phyloP scores from a whole-genome alignment of 2,329 filamentous ascomycete species.

The Neofusicoccum parvum region DNA sequence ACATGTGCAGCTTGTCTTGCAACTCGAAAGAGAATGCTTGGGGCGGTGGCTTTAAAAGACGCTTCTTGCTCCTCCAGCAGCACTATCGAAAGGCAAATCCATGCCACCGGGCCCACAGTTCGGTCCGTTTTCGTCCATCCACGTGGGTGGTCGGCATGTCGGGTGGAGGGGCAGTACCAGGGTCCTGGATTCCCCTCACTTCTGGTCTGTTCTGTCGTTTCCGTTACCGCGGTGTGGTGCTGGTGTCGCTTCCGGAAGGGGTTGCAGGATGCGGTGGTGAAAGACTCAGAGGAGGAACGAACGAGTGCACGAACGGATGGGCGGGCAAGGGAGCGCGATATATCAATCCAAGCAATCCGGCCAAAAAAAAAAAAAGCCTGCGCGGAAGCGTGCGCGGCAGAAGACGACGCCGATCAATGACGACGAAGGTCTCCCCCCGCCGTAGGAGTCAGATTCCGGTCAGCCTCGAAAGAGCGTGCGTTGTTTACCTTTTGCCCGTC shows the following conservation, averaged over 20 bases:
- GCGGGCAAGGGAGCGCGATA: too few relatives aligned
- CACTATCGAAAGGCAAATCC: not conserved
- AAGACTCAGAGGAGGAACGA: too few relatives aligned
- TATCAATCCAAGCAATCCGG: too few relatives aligned
- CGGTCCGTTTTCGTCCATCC: not conserved
- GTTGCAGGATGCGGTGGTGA: too few relatives aligned
- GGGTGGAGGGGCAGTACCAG: not conserved
- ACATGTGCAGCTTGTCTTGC: too few relatives aligned
- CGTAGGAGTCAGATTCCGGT: too few relatives aligned
- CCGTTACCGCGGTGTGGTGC: not conserved
- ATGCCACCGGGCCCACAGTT: not conserved
- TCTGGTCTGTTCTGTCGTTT: not conserved
- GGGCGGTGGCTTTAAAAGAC: too few relatives aligned
- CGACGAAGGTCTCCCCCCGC: not conserved
- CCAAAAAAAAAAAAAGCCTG: not conserved
- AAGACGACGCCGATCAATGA: not conserved
- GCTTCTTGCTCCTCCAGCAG: too few relatives aligned
- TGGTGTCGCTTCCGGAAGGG: too few relatives aligned
- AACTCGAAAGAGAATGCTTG: too few relatives aligned
- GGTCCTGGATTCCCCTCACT: not conserved
- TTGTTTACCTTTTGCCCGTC: constrained; percentile 7
- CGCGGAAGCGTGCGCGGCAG: not conserved
- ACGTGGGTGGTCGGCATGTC: not conserved
- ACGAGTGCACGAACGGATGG: too few relatives aligned
- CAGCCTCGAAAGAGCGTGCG: not conserved